Base-by-base conservation (phyloP, 148 eudicot species). In the Tetragonia tetragonoides region DNA sequence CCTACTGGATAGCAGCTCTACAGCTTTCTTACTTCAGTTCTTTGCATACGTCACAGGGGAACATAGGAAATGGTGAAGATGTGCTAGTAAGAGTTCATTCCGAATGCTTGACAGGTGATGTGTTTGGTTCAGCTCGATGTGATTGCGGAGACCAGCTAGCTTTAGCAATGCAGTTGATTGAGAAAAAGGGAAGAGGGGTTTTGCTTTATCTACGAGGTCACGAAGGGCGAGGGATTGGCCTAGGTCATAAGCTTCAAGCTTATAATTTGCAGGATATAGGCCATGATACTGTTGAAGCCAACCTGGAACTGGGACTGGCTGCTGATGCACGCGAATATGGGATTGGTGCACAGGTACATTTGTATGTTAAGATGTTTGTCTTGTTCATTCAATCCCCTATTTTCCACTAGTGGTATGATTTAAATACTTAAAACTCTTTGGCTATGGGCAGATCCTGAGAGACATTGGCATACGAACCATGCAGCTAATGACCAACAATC, bases 211-310 rank as follows among this genome's bases (percentile, higher is more conserved):
- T 95, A 41, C 81, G 98, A 62, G 98, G 98, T 15, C 98, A 95
- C 70, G 98, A 95, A 84, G 98, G 98, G 28, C 78, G 98, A 51
- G 98, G 98, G n/a, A 95, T 95, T 51, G 97, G 98, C 37, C 83
- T 95, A 63, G 96, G 98, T 3, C 94, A 92, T 87, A 95, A 95
- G 81, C 95, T 95, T 61, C 83, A 64, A 78, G 98, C 98, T 49
- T 94, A 94, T 77, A 94, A 92, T 76, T 77, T 94, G 81, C 97
- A 95, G 81, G 99, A 95, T 63, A 66, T 81, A 76, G 99, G 99
- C 9, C 99, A 91, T 88, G 99, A 95, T 71, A 95, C 99, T 0
- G 97, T 95, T 42, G 97, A 95, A 64, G 99, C 99, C 57, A 95
- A 95, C 86, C 79, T 91, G 37, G 90, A 95, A 75, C 97, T 95